Conservation (phyloP, 2,329 filamentous ascomycete species). For the Pseudogymnoascus sp. region DNA sequence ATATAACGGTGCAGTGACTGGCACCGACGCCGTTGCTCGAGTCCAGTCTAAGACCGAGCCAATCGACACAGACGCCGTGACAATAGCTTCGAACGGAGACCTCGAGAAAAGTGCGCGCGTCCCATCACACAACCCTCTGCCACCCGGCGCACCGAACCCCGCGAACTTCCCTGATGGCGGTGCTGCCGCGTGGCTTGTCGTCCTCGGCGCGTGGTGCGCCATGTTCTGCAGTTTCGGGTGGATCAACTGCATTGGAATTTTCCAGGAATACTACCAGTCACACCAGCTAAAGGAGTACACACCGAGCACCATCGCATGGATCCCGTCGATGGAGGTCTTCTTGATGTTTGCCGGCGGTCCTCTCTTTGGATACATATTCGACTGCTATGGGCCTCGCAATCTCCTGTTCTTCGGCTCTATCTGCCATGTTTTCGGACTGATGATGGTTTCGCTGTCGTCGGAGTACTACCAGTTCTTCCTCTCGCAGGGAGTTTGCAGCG, state of each 20-base stretch:
- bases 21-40: neutral
- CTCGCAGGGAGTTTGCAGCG: slow-evolving; percentile 38
- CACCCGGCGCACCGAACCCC: neutral
- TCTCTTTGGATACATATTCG: slow-evolving; percentile 55
- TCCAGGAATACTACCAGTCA: slow-evolving; percentile 50
- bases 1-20: neutral
- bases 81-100: neutral
- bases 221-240: slow-evolving; percentile 44
- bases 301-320: slow-evolving; percentile 52
- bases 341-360: slow-evolving; percentile 48
- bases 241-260: slow-evolving; percentile 44
- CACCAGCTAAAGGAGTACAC: slow-evolving; percentile 41
- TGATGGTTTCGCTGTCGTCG: slow-evolving; percentile 52
- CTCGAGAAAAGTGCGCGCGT: neutral
- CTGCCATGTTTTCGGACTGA: slow-evolving; percentile 51
- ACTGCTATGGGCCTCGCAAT: slow-evolving; percentile 51
- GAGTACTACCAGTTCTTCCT: slow-evolving; percentile 47
- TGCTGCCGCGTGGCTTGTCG: slow-evolving; percentile 46
- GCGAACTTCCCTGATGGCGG: slow-evolving; percentile 45
- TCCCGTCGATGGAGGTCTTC: slow-evolving; percentile 47
- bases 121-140: neutral
- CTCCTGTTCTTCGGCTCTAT: slow-evolving; percentile 45
- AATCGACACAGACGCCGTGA: neutral
- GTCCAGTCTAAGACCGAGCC: neutral
- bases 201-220: slow-evolving; percentile 39